Evolutionary conservation across 192 early-diverging fungal genomes (phyloP), one percentile per base, ranked within the genome.

Genomic region (Entomortierella lignicola): DNA sequence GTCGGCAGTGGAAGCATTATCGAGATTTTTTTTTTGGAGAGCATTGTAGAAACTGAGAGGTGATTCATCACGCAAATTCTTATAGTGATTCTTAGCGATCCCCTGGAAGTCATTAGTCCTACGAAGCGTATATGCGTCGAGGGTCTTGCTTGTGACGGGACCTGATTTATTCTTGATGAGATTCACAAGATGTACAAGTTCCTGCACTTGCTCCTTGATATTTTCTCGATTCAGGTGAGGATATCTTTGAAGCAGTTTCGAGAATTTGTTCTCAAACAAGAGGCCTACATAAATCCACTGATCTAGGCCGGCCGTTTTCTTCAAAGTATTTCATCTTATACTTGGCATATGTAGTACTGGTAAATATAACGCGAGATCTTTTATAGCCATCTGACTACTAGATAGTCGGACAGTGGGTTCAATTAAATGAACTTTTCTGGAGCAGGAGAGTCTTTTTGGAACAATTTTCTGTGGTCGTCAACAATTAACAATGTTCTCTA

Each of bases 391-490:
- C 65, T 60, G 39, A 58, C 79, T 71, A 81, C 57, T 42, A 71
- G 32, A n/a, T 30, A 66, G 29, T 26, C 37, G 47, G 12, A 37
- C 59, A 81, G 52, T 50, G 79, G 71, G 43, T 31, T 56, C 25
- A 81, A 43, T 5, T 58, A 41, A 23, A 0, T 10, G n/a, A 66
- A 54, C 51, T 32, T 64, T 21, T 32, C 6, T 30, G 77, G 69
- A 21, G 60, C 55, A 26, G 53, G 54, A 52, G 69, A 58, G 5
- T 66, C 58, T 17, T 56, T 23, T 47, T 55, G 26, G 43, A 81
- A 81, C 52, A 81, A 62, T 29, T 25, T 39, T 41, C 69, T 56
- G 60, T 81, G 77, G n/a, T 72, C 77, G 53, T 81, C 77, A 50
- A 81, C 50, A 66, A 81, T 25, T 51, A 72, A 62, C 30, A 81